A percentile compares a stretch with the other conserved stretches of the same genome.
Conservation (phyloP, 768 basidiomycete species). For the Dioszegia crocea region DNA sequence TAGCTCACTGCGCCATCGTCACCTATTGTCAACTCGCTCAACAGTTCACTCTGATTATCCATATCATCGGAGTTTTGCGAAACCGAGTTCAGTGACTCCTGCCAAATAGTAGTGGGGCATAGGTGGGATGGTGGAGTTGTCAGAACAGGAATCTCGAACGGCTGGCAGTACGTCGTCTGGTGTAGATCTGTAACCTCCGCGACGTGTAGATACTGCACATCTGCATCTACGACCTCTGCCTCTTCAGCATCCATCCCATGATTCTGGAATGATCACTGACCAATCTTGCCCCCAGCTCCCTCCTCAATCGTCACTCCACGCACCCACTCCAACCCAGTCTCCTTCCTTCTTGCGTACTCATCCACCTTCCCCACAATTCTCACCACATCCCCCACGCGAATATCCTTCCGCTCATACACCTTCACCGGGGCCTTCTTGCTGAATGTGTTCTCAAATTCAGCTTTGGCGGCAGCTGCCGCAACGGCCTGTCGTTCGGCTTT, state of each 20-base stretch:
- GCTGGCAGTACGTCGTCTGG: conserved; percentile 22
- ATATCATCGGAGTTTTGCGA: neutral
- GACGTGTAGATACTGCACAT: conserved; percentile 23
- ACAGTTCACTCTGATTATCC: conserved; percentile 20
- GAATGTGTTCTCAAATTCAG: neutral
- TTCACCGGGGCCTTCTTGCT: conserved; percentile 6
- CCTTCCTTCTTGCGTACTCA: conserved; percentile 25
- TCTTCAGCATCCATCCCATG: neutral
- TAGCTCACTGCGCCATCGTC: conserved; percentile 6
- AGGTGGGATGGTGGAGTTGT: neutral
- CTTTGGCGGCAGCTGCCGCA: conserved; percentile 5
- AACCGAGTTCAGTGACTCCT: neutral
- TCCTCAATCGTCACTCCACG: conserved; percentile 32
- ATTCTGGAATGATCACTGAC: conserved; percentile 18
- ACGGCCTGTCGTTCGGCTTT: conserved; percentile 16
- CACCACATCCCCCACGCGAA: conserved; percentile 37
- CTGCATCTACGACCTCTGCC: conserved; percentile 32
- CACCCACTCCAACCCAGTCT: conserved; percentile 25
- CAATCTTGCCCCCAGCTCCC: conserved; percentile 27
- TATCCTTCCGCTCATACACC: conserved; percentile 23
- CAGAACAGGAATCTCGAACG: conserved; percentile 21
- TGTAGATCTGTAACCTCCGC: conserved; percentile 22
- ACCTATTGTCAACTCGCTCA: conserved; percentile 16
- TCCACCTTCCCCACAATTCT: conserved; percentile 38
- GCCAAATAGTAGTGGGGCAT: neutral